Base-by-base conservation (phyloP, 73 alveolate genomes). In the Halteria grandinella region DNA sequence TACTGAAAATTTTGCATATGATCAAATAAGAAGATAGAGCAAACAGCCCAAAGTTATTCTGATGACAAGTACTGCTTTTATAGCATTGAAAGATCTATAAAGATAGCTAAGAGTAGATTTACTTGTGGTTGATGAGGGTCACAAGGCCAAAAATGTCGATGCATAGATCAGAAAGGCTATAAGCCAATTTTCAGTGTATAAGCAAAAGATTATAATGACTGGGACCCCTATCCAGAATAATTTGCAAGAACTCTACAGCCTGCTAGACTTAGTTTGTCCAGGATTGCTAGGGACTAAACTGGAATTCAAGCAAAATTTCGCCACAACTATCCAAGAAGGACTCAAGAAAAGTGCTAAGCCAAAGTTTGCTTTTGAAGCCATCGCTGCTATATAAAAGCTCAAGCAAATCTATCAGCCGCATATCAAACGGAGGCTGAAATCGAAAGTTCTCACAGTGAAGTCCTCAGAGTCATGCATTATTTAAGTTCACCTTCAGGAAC, bases 91-190 rank as follows among this genome's bases (percentile, higher is more conserved):
- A 31, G 28, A 7, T 18, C 11, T 57, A 7, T 29, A 7, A 5
- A 11, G 29, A 3, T 11, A 1, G 4, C 48, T 44, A n/a, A 27
- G 20, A 29, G 34, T 51, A 17, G 94, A 89, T 51, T 48, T 89
- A 17, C 40, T 89, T 39, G 55, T 89, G 14, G 64, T 89, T 45
- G 96, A 89, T 86, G 96, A 89, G 60, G 96, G 92, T 3, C 96
- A 89, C 55, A 14, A 79, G 23, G 72, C 88, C 8, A 89, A 89
- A 57, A 89, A 89, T 48, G 32, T 43, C n/a, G 47, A 70, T 11
- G 71, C 89, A n/a, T 54, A 41, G 44, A 54, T 89, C 27, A 43
- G 74, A 31, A 45, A 59, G 59, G 44, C 75, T 11, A 36, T 89
- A 33, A 57, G 49, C 25, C 51, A 47, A 36, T 39, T 86, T 57